A percentile compares a stretch with the other conserved stretches of the same genome.
phyloP scores from a whole-genome alignment of 2,329 filamentous ascomycete species.

The Talaromyces sp. region DNA sequence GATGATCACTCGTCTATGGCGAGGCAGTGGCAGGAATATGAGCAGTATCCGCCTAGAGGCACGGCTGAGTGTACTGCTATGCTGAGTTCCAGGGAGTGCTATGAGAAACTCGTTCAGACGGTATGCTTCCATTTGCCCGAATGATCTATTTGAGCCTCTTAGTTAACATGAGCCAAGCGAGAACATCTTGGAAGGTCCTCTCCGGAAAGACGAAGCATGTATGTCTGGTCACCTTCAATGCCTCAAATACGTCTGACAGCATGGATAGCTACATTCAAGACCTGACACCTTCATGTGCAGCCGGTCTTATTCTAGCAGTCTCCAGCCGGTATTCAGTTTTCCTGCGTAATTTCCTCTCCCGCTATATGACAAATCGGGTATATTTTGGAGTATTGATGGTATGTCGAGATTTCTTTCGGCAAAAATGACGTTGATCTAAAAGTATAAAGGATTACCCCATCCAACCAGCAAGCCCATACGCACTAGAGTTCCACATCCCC shows the following conservation, averaged over 20 bases:
- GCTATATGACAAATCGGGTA: background rate
- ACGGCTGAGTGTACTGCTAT: background rate
- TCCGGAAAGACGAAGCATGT: slow-evolving; percentile 9
- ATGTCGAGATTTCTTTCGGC: background rate
- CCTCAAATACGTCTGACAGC: background rate
- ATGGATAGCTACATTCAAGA: slow-evolving; percentile 4
- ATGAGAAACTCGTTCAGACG: background rate
- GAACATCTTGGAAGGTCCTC: slow-evolving; percentile 1
- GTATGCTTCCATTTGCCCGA: background rate
- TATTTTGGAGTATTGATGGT: slow-evolving; percentile 9
- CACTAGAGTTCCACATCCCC: background rate
- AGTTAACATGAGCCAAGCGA: background rate
- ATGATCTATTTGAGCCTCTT: background rate
- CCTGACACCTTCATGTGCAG: slow-evolving; percentile 7
- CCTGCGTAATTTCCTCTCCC: slow-evolving; percentile 1
- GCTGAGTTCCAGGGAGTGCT: background rate
- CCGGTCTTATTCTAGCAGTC: background rate
- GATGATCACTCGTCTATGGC: background rate
- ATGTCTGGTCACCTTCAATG: background rate
- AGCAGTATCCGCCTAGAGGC: background rate
- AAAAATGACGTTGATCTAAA: background rate
- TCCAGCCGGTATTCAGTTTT: background rate
- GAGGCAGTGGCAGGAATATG: background rate
- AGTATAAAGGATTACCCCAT: background rate
- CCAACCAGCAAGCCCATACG: background rate